A percentile compares a stretch with the other conserved stretches of the same genome.
These are phyloP conservation scores for Phytophthora sansomeana DNA, from an alignment of 352 stramenopile genomes.

Conservation along the genomic window DNA sequence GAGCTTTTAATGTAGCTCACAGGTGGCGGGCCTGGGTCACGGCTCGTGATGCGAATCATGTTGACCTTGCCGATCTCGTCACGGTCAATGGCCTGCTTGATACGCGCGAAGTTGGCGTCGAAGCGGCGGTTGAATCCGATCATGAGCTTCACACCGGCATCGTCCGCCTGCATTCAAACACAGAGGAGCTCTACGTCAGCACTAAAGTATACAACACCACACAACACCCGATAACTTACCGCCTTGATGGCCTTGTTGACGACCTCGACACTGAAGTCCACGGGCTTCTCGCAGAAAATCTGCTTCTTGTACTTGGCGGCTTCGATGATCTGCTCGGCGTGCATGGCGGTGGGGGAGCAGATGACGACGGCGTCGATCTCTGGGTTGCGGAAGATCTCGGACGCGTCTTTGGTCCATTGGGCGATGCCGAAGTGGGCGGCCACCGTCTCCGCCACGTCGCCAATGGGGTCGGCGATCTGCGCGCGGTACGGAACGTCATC, in stretches of 20 bases:
- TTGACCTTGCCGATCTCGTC: conserved; percentile 93
- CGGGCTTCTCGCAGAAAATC: conserved; percentile 97
- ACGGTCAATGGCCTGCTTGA: conserved; percentile 81
- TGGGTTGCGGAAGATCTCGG: conserved; percentile 93
- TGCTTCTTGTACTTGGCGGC: conserved; percentile 93
- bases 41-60: conserved; percentile 84
- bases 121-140: conserved; percentile 95
- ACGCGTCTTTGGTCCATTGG: conserved; percentile 72
- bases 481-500: background rate
- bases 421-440: conserved; percentile 54
- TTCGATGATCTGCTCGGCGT: conserved; percentile 96
- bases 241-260: conserved; percentile 66
- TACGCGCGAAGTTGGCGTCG: conserved; percentile 94
- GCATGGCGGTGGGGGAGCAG: conserved; percentile 94
- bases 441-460: conserved; percentile 27
- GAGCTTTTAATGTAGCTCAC: too few species aligned
- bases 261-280: conserved; percentile 90
- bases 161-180: conserved; percentile 21
- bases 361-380: conserved; percentile 97
- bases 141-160: conserved; percentile 93
- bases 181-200: background rate
- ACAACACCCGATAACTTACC: conserved; percentile 25
- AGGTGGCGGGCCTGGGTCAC: too few species aligned
- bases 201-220: background rate
- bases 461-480: conserved; percentile 56